Evolutionary conservation across 805 yeast species (phyloP), one percentile per base, ranked within the genome.

Genomic region (Nadsonia fulvescens): DNA sequence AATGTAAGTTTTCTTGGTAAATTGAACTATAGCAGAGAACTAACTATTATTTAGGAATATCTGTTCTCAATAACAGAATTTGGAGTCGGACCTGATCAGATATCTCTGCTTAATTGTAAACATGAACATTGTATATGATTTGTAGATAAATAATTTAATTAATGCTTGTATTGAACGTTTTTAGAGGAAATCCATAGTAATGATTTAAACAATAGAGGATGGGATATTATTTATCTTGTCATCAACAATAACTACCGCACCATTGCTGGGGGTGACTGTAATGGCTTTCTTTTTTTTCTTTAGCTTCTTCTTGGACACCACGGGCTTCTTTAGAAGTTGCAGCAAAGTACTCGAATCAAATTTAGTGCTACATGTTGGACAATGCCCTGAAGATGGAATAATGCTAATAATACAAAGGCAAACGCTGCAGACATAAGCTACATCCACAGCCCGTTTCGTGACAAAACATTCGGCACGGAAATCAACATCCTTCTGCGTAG

Each of bases 361-460:
- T 26, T 56, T 56, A 4, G 91, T 71, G 32, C 64, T 75, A 48
- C 98, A 86, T 5, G 89, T 78, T 1, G 95, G 93, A 45, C 98
- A 89, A 32, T 49, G 56, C 23, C 64, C 65, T 22, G 58, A 57
- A 1, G 58, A 61, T 1, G 95, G 94, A 2, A 38, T 23, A 12
- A 29, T 23, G 20, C 40, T 40, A 57, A 42, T 44, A 29, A 58
- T 77, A 43, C 95, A 83, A 11, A 86, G 53, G 46, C 99, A 89
- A 14, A 89, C 94, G 12, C 92, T 73, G 49, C 99, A 89, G 4
- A 89, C 95, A 40, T 66, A 83, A 1, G 96, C 99, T 21, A 86
- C 63, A 38, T 89, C 95, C 7, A 89, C 86, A 4, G 83, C 73
- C 39, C 70, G 66, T n/a, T 86, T 83, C 0, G 94, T 81, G 17